These are phyloP conservation scores for Tilletia indica DNA, from an alignment of 1,284 basidiomycete genomes.

Conservation along the genomic window DNA sequence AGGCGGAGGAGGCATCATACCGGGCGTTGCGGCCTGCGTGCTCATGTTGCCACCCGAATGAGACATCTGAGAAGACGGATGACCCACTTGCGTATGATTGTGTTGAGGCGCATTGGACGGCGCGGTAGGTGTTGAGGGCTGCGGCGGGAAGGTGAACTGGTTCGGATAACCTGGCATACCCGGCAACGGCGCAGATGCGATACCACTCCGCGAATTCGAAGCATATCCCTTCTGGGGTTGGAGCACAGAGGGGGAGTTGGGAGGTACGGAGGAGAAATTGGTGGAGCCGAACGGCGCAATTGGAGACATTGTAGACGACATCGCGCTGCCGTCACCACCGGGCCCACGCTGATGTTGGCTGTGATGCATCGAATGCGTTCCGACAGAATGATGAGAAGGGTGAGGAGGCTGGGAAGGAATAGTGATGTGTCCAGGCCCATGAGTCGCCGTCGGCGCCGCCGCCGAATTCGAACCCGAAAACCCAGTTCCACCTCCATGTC, in stretches of 20 bases:
- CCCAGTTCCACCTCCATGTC: no score
- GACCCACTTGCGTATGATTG: no score
- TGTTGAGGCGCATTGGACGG: no score
- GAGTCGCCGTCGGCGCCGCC: neutral
- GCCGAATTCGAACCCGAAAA: no score
- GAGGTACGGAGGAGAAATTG: neutral
- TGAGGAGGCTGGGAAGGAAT: neutral
- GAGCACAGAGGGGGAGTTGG: neutral
- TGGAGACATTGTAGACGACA: neutral
- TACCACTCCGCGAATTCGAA: neutral
- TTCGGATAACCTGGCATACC: neutral
- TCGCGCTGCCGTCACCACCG: neutral
- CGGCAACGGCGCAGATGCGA: neutral
- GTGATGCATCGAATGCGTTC: neutral
- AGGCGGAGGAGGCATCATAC: slow-evolving; percentile 7
- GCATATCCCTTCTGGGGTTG: neutral
- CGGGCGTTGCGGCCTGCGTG: neutral
- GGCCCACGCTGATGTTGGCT: neutral
- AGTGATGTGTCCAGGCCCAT: slow-evolving; percentile 1
- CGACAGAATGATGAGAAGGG: neutral
- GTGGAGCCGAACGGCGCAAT: no score
- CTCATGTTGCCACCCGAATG: neutral
- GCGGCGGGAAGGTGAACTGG: slow-evolving; percentile 3
- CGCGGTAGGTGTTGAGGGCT: neutral
- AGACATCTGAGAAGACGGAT: no score